These are phyloP conservation scores for Fraxinus floribunda DNA, from an alignment of 305 asterid genomes.

Conservation along the genomic window DNA sequence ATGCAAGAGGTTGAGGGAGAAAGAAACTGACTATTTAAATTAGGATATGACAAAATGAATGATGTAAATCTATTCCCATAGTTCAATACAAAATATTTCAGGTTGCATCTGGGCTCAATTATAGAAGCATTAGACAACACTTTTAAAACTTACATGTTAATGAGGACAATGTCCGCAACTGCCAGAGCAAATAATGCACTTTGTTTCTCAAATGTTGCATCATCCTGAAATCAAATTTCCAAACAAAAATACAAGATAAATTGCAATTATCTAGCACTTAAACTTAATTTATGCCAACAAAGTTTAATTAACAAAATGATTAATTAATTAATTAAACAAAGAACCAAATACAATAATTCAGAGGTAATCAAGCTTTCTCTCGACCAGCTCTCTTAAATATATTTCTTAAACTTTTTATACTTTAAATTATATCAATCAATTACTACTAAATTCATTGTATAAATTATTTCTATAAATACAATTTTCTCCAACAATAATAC, in stretches of 20 bases:
- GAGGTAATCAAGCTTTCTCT: not conserved
- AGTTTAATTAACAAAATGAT: not conserved
- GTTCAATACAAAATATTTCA: not conserved
- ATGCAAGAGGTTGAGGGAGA: not conserved
- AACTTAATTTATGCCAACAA: not conserved
- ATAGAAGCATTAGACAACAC: not conserved
- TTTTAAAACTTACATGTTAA: conserved; percentile 62
- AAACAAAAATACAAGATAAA: not conserved
- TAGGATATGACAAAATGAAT: not conserved
- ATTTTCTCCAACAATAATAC: not conserved
- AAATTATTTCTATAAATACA: not conserved
- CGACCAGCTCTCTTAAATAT: not conserved
- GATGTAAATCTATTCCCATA: not conserved
- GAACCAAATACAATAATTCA: not conserved
- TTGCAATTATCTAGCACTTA: conserved; percentile 9
- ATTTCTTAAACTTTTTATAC: not conserved
- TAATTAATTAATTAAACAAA: not conserved
- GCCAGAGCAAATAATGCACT: conserved; percentile 70
- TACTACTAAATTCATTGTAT: not conserved
- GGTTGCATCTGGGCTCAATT: not conserved
- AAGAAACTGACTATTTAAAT: not conserved
- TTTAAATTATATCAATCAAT: not conserved
- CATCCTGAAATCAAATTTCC: conserved; percentile 52
- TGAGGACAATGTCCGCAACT: conserved; percentile 65
- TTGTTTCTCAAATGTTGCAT: conserved; percentile 69